phyloP scores from a whole-genome alignment of 768 basidiomycete species.

The Rhodotorula kratochvilovae region DNA sequence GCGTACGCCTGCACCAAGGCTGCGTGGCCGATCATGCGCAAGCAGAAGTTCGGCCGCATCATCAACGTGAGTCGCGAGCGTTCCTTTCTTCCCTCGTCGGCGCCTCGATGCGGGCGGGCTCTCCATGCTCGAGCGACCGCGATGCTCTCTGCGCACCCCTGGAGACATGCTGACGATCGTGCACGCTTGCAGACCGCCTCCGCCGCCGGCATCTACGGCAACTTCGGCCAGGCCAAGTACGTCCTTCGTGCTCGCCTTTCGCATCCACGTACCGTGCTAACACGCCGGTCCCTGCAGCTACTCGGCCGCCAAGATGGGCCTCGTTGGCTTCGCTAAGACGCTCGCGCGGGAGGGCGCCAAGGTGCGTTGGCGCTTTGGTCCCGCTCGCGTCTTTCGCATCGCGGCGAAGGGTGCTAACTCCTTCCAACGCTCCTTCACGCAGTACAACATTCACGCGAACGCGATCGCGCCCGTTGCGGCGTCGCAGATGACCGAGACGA shows the following conservation, averaged over 20 bases:
- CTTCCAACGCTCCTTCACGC: background rate
- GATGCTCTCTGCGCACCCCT: no score
- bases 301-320: constrained; percentile 95
- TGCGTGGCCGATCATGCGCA: constrained; percentile 91
- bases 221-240: constrained; percentile 46
- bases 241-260: background rate
- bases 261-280: background rate
- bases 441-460: constrained; percentile 66
- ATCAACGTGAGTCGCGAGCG: constrained; percentile 62
- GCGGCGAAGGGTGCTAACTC: no score
- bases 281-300: constrained; percentile 58
- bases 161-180: no score
- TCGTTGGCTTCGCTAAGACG: constrained; percentile 86
- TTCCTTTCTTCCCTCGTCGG: no score
- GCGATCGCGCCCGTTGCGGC: constrained; percentile 97
- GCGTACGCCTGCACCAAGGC: constrained; percentile 89
- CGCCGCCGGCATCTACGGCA: constrained; percentile 67
- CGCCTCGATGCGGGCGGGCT: no score
- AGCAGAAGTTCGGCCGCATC: constrained; percentile 88
- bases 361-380: constrained; percentile 3
- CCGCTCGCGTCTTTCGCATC: background rate
- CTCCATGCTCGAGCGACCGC: no score
- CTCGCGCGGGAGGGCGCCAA: constrained; percentile 87
- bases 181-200: constrained; percentile 59
- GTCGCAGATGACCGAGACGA: constrained; percentile 88